These are phyloP conservation scores for Diplodia corticola DNA, from an alignment of 2,329 filamentous ascomycete species.

Conservation along the genomic window DNA sequence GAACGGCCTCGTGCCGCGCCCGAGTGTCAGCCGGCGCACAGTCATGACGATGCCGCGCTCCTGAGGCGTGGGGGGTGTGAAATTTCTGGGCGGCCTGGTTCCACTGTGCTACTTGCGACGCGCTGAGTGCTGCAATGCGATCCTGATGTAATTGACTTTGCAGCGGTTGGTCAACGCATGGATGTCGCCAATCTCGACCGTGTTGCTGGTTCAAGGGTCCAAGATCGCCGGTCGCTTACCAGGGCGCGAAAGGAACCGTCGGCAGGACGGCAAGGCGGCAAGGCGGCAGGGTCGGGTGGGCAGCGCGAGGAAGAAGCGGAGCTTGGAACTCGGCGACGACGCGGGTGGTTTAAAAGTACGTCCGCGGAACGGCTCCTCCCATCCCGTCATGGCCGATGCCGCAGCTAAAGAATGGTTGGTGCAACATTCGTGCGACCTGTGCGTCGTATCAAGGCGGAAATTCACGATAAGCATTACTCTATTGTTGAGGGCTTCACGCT, in stretches of 20 bases:
- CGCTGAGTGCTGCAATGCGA: not conserved
- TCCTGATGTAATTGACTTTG: slow-evolving; percentile 10
- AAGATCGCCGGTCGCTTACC: slow-evolving; percentile 14
- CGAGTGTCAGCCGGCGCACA: slow-evolving; percentile 10
- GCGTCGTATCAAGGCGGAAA: slow-evolving; percentile 5
- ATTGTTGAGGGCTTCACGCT: not conserved
- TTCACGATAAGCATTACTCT: slow-evolving; percentile 19
- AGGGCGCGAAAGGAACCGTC: not conserved
- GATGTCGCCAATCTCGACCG: slow-evolving; percentile 15
- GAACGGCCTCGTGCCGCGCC: not conserved
- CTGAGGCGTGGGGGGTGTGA: slow-evolving; percentile 2
- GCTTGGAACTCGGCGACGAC: not conserved
- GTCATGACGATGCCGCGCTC: not conserved
- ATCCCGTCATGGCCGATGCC: slow-evolving; percentile 12
- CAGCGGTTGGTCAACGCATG: slow-evolving; percentile 9
- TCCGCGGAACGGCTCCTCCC: slow-evolving; percentile 5
- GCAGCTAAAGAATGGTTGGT: slow-evolving; percentile 7
- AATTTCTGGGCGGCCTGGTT: not conserved
- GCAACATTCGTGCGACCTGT: slow-evolving; percentile 7
- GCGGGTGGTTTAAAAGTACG: slow-evolving; percentile 1
- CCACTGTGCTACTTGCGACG: slow-evolving; percentile 16
- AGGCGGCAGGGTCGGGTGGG: not conserved
- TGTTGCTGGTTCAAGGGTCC: not conserved
- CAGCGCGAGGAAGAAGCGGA: not conserved
- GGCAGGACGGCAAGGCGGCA: not conserved